phyloP scores from a whole-genome alignment of 2,329 filamentous ascomycete species.

The Aphanoascus verrucosus region DNA sequence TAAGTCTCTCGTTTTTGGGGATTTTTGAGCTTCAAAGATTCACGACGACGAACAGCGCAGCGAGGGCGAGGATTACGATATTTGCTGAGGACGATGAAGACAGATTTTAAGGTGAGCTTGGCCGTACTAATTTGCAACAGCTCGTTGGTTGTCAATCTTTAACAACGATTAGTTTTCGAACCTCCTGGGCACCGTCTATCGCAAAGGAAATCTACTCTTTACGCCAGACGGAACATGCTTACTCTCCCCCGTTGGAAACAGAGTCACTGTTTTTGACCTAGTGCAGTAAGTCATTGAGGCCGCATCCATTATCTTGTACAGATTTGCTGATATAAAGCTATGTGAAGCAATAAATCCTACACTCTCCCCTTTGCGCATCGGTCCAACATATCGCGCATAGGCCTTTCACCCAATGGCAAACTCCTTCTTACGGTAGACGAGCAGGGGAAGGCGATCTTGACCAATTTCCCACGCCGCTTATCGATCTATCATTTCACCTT shows the following conservation, averaged over 20 bases:
- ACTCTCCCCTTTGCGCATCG: slow-evolving; percentile 68
- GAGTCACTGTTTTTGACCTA: slow-evolving; percentile 90
- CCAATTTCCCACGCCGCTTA: slow-evolving; percentile 76
- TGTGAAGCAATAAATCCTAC: slow-evolving; percentile 35
- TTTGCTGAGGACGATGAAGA: slow-evolving; percentile 63
- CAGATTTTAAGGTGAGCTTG: slow-evolving; percentile 78
- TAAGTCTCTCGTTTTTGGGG: slow-evolving; percentile 5
- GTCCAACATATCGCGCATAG: slow-evolving; percentile 81
- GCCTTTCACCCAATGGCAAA: slow-evolving; percentile 81
- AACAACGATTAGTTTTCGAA: slow-evolving; percentile 73
- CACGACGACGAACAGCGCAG: not conserved
- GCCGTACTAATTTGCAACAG: too few species aligned
- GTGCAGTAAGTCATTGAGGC: slow-evolving; percentile 59
- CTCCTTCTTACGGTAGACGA: slow-evolving; percentile 88
- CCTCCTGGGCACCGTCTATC: slow-evolving; percentile 94
- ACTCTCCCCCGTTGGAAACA: slow-evolving; percentile 90
- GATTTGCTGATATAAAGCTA: slow-evolving; percentile 4
- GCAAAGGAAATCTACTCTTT: slow-evolving; percentile 93
- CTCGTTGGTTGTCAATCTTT: slow-evolving; percentile 14
- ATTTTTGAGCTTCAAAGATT: slow-evolving; percentile 10
- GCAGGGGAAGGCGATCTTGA: slow-evolving; percentile 85
- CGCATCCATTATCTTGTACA: not conserved
- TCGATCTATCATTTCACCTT: slow-evolving; percentile 95
- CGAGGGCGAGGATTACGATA: not conserved
- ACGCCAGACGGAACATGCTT: slow-evolving; percentile 92